Evolutionary conservation across 306 rosid genomes (phyloP), one percentile per base, ranked within the genome.

Genomic region (cucumber (Cucumis sativus)): DNA sequence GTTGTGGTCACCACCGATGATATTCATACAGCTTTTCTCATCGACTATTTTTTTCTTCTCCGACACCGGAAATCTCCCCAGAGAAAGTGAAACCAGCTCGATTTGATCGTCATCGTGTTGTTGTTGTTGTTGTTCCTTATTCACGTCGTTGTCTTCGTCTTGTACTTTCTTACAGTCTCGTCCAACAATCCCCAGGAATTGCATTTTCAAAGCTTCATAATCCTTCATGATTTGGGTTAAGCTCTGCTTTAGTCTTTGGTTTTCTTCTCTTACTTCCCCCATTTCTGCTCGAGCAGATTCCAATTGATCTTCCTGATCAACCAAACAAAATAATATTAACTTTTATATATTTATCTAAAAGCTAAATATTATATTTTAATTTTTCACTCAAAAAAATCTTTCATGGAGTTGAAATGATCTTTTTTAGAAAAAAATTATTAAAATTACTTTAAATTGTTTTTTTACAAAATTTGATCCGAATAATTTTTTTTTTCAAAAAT

Each of bases 21-120:
- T 52, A 16, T 4, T 47, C 54, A 47, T 1, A 12, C 6, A 47
- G 54, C 6, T 47, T 2, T 52, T 52, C 2, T 52, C 57, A 16
- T 69, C 56, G 0, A 1, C 23, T 3, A 3, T 3, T 6, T 37
- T 60, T 14, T 64, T 71, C 76, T 71, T 49, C 56, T 43, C 28
- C 12, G 25, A 2, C 49, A 23, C 58, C 6, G 86, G 84, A 40
- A 77, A 70, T 58, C 85, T 81, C 43, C 97, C 96, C 39, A 92
- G 84, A 61, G 88, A 83, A 12, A 92, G 89, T 16, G 89, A 87
- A 17, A 92, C 82, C 57, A 87, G 88, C 12, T 83, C 87, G 40
- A 71, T 75, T 56, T 57, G 68, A 30, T 62, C 71, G 8, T 51
- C 43, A 4, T 62, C 6, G 14, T 18, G 60, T 52, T 33, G 37